Percentiles rank a stretch among this genome's conserved stretches.
Evolutionary conservation across 2,329 filamentous ascomycete genomes (phyloP).

Genomic region (Tolypocladium album): DNA sequence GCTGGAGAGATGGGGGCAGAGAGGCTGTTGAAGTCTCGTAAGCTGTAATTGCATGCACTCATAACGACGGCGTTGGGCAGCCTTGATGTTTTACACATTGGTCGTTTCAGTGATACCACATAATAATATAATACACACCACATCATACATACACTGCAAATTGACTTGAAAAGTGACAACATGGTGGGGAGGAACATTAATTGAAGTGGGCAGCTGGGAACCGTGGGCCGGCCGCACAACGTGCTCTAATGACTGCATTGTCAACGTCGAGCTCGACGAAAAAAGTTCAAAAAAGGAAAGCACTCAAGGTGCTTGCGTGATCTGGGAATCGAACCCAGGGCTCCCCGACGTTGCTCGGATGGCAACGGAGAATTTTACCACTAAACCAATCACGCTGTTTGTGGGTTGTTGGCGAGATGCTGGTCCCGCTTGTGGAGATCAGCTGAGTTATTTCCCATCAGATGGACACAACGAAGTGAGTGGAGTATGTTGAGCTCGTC

Average conservation of each 20-base stretch:
- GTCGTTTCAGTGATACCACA: background rate
- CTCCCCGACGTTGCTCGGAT: conserved; percentile 2
- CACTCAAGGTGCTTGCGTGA: background rate
- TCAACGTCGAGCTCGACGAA: background rate
- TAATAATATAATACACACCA: too few species aligned
- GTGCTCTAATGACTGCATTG: too few species aligned
- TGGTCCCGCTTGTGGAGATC: background rate
- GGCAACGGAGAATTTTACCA: conserved; percentile 5
- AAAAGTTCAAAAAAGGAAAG: background rate
- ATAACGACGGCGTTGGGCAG: background rate
- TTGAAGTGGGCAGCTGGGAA: too few species aligned
- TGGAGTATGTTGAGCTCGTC: background rate
- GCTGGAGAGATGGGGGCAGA: conserved; percentile 40
- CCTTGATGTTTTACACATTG: background rate
- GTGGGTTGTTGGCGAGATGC: background rate
- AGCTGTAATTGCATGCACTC: background rate
- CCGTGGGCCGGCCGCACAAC: too few species aligned
- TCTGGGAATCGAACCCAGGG: conserved; percentile 4
- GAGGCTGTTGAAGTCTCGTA: conserved; percentile 21
- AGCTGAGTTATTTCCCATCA: background rate
- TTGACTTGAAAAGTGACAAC: too few species aligned
- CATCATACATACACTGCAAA: too few species aligned
- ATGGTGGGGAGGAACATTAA: too few species aligned
- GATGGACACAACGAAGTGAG: background rate
- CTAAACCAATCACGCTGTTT: conserved; percentile 2